phyloP scores from a whole-genome alignment of 352 stramenopile species.

The Phytophthora cryptogea region DNA sequence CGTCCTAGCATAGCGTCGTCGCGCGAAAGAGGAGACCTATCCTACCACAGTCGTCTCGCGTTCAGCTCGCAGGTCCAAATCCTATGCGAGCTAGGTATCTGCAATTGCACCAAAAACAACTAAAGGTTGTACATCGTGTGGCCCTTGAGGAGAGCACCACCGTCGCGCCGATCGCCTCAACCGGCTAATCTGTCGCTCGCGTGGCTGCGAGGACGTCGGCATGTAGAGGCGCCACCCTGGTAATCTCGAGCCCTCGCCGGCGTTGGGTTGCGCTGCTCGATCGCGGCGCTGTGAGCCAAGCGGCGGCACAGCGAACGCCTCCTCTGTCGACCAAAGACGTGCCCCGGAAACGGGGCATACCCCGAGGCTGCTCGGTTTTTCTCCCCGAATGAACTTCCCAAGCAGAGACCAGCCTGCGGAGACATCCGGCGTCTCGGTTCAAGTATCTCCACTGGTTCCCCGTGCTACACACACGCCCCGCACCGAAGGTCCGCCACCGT shows the following conservation, averaged over 20 bases:
- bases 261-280: conserved; percentile 20
- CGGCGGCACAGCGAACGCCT: conserved; percentile 23
- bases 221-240: conserved; percentile 35
- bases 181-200: conserved; percentile 7
- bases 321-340: conserved; percentile 24
- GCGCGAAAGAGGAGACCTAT: conserved; percentile 21
- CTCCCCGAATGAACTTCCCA: conserved; percentile 34
- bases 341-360: conserved; percentile 19
- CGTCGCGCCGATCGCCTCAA: conserved; percentile 5
- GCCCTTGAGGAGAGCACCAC: background rate
- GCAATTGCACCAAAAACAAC: background rate
- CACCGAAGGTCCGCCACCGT: conserved; percentile 26
- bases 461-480: conserved; percentile 34
- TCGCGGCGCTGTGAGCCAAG: conserved; percentile 33
- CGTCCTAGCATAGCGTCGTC: conserved; percentile 21
- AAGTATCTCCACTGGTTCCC: conserved; percentile 35
- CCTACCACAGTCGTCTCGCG: too few relatives aligned
- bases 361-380: conserved; percentile 25
- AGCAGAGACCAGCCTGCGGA: conserved; percentile 21
- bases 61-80: conserved; percentile 9
- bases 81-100: conserved; percentile 16
- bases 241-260: conserved; percentile 32
- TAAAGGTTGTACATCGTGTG: conserved; percentile 1
- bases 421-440: conserved; percentile 37
- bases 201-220: conserved; percentile 1